Percentiles rank a stretch among this genome's conserved stretches.
phyloP scores from a whole-genome alignment of 169 alveolate genomes.

The Cryptosporidium andersoni region DNA sequence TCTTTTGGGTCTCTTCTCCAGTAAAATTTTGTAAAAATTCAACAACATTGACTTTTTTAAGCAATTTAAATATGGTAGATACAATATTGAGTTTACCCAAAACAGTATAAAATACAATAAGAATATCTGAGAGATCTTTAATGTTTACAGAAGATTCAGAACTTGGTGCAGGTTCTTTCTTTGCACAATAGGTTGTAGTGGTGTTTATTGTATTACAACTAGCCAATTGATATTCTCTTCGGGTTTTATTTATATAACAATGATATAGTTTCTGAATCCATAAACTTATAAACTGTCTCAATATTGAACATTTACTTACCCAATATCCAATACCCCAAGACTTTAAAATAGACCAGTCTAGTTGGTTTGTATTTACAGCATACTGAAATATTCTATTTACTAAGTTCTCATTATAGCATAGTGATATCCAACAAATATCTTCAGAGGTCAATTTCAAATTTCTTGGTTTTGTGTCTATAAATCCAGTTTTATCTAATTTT shows the following conservation, averaged over 20 bases:
- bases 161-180: too few relatives aligned
- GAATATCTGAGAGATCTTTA: slow-evolving; percentile 17
- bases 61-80: slow-evolving; percentile 63
- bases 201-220: too few relatives aligned
- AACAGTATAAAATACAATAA: slow-evolving; percentile 31
- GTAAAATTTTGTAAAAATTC: slow-evolving; percentile 41
- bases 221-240: background rate
- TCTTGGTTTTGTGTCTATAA: too few relatives aligned
- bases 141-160: background rate
- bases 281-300: slow-evolving; percentile 28
- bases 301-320: slow-evolving; percentile 4
- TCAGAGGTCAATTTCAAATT: slow-evolving; percentile 14
- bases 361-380: background rate
- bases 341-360: slow-evolving; percentile 32
- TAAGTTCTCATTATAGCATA: slow-evolving; percentile 25
- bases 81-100: slow-evolving; percentile 52
- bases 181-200: too few relatives aligned
- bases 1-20: slow-evolving; percentile 16
- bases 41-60: slow-evolving; percentile 47
- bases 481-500: too few relatives aligned
- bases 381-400: slow-evolving; percentile 24
- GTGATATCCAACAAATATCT: slow-evolving; percentile 63
- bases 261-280: slow-evolving; percentile 62
- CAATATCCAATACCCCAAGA: slow-evolving; percentile 20
- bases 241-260: background rate